A percentile compares a stretch with the other conserved stretches of the same genome.
phyloP scores from a whole-genome alignment of 768 basidiomycete genomes.

The Myochromella boudieri region DNA sequence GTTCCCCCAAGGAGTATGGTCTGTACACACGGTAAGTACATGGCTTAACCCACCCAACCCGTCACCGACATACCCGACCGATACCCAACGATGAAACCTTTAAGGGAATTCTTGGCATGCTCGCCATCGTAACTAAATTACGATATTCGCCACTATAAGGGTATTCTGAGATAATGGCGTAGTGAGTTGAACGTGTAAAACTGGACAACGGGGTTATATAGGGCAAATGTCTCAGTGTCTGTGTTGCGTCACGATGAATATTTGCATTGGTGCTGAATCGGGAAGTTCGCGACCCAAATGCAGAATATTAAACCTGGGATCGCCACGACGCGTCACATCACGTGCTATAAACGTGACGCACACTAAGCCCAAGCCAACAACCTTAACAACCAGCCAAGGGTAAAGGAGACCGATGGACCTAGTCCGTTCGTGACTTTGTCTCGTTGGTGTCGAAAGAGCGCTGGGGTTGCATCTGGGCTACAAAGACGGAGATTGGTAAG shows the following conservation, averaged over 20 bases:
- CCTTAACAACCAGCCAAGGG: too few relatives aligned
- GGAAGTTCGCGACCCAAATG: not conserved
- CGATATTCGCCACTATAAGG: too few relatives aligned
- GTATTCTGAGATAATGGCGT: too few relatives aligned
- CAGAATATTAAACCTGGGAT: not conserved
- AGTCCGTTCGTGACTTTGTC: too few relatives aligned
- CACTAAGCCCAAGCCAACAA: too few relatives aligned
- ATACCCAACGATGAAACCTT: conserved; percentile 1
- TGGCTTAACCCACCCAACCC: not conserved
- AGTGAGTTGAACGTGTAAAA: too few relatives aligned
- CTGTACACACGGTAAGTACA: conserved; percentile 6
- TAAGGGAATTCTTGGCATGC: not conserved
- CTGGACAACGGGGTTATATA: conserved; percentile 4
- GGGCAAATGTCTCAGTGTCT: not conserved
- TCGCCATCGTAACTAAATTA: conserved; percentile 5
- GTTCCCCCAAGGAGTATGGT: conserved; percentile 28
- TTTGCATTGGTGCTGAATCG: not conserved
- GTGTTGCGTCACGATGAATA: too few relatives aligned
- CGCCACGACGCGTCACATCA: conserved; percentile 10
- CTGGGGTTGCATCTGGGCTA: too few relatives aligned
- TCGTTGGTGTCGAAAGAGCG: too few relatives aligned
- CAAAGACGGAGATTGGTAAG: too few relatives aligned
- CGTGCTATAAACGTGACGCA: conserved; percentile 5
- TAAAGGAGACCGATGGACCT: too few relatives aligned
- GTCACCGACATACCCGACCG: conserved; percentile 9